These are phyloP conservation scores for Cercospora brassicicola DNA, from an alignment of 2,329 filamentous ascomycete genomes.

Conservation along the genomic window DNA sequence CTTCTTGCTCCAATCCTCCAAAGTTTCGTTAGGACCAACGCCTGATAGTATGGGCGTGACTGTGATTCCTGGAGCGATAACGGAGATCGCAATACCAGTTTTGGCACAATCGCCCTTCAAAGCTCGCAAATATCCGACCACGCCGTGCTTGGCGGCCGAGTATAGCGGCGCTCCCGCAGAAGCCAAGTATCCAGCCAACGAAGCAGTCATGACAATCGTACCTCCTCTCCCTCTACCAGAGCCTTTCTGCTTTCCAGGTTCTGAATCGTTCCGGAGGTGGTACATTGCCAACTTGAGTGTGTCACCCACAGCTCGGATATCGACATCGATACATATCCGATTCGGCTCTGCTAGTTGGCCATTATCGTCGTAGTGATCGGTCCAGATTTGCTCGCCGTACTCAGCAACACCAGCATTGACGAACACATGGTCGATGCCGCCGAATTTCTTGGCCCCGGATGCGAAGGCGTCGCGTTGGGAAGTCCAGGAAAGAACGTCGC, in stretches of 20 bases:
- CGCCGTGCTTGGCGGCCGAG: slow-evolving; percentile 53
- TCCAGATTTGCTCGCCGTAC: slow-evolving; percentile 53
- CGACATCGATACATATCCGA: slow-evolving; percentile 47
- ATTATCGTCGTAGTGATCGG: slow-evolving; percentile 44
- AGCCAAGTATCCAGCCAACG: slow-evolving; percentile 52
- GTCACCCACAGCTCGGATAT: slow-evolving; percentile 50
- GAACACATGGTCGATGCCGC: slow-evolving; percentile 50
- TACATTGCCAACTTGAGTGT: slow-evolving; percentile 52
- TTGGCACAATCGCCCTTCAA: slow-evolving; percentile 52
- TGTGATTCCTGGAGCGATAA: slow-evolving; percentile 53
- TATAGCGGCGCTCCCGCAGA: slow-evolving; percentile 52
- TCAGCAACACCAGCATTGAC: slow-evolving; percentile 54
- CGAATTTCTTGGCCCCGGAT: slow-evolving; percentile 44
- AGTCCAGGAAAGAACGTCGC: slow-evolving; percentile 50
- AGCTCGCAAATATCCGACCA: slow-evolving; percentile 53
- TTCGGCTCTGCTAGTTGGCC: slow-evolving; percentile 51
- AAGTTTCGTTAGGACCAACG: slow-evolving; percentile 35
- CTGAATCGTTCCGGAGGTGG: slow-evolving; percentile 43
- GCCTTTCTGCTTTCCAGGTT: slow-evolving; percentile 20
- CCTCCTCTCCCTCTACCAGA: slow-evolving; percentile 43
- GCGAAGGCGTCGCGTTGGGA: slow-evolving; percentile 50
- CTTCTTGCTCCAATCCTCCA: slow-evolving; percentile 45
- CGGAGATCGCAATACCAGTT: slow-evolving; percentile 47
- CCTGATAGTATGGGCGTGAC: slow-evolving; percentile 49
- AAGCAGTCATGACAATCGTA: slow-evolving; percentile 51